Evolutionary conservation across 805 yeast genomes (phyloP).

Genomic region (Helenozyma baotianmanensis): DNA sequence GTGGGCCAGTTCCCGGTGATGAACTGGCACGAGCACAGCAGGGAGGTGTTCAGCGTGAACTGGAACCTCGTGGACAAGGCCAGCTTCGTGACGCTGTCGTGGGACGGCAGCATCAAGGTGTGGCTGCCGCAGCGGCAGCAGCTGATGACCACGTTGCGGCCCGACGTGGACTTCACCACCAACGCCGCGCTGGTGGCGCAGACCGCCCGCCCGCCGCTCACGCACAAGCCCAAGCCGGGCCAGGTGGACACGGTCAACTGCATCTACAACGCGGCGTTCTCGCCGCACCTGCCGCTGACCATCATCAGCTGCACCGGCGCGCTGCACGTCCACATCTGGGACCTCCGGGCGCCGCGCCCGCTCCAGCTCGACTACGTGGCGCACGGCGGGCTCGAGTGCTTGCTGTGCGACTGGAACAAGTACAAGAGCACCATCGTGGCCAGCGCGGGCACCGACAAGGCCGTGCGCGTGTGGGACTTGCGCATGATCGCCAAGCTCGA

Average conservation of each 20-base stretch:
- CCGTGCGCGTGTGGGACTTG: slow-evolving; percentile 82
- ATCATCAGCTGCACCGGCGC: slow-evolving; percentile 70
- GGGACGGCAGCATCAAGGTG: slow-evolving; percentile 87
- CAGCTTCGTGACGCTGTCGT: slow-evolving; percentile 70
- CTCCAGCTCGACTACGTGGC: slow-evolving; percentile 58
- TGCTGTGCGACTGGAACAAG: slow-evolving; percentile 87
- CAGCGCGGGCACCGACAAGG: slow-evolving; percentile 87
- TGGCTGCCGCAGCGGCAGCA: slow-evolving; percentile 64
- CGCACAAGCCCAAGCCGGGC: slow-evolving; percentile 26
- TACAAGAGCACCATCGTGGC: slow-evolving; percentile 77
- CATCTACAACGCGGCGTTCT: slow-evolving; percentile 73
- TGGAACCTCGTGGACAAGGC: slow-evolving; percentile 72
- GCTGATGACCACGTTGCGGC: slow-evolving; percentile 53
- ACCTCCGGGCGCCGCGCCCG: slow-evolving; percentile 64
- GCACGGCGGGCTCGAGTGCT: slow-evolving; percentile 76
- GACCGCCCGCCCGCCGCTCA: slow-evolving; percentile 25
- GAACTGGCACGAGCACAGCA: slow-evolving; percentile 71
- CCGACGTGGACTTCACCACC: slow-evolving; percentile 25
- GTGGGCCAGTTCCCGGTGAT: slow-evolving; percentile 66
- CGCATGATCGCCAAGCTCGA: slow-evolving; percentile 53
- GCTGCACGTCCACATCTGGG: slow-evolving; percentile 78
- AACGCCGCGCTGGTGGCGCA: slow-evolving; percentile 20
- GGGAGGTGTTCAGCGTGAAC: slow-evolving; percentile 68
- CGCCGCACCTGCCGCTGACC: slow-evolving; percentile 77
- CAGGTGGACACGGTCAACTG: slow-evolving; percentile 38